Evolutionary conservation across 2,329 filamentous ascomycete genomes (phyloP).

Genomic region (Aspergillus sp.): DNA sequence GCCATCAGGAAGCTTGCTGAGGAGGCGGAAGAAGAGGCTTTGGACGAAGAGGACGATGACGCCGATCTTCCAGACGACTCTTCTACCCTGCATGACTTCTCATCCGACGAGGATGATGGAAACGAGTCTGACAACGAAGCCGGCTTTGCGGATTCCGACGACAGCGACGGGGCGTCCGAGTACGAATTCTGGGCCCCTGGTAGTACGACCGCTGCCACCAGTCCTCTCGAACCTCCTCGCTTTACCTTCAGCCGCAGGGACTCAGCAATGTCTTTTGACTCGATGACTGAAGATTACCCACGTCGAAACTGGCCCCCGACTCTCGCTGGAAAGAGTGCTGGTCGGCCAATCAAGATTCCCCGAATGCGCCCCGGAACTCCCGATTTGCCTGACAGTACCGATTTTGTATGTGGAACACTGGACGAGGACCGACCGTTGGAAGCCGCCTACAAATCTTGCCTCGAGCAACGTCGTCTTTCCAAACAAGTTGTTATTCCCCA

Average conservation of each 20-base stretch:
- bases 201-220: constrained; percentile 50
- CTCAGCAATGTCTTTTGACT: constrained; percentile 57
- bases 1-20: constrained; percentile 80
- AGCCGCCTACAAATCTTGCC: constrained; percentile 82
- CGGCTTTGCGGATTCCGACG: constrained; percentile 69
- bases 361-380: constrained; percentile 69
- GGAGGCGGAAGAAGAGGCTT: constrained; percentile 87
- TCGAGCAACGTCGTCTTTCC: constrained; percentile 75
- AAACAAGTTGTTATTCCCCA: constrained; percentile 86
- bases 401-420: constrained; percentile 97
- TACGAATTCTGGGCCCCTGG: constrained; percentile 63
- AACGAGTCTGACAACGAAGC: constrained; percentile 80
- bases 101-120: constrained; percentile 61
- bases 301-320: constrained; percentile 31
- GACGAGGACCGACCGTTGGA: constrained; percentile 96
- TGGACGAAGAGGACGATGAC: constrained; percentile 64
- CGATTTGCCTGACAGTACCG: constrained; percentile 92
- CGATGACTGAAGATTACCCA: constrained; percentile 36
- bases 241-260: constrained; percentile 46
- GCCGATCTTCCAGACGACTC: constrained; percentile 63
- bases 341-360: constrained; percentile 43
- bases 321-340: constrained; percentile 26
- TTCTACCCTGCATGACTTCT: constrained; percentile 52
- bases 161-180: constrained; percentile 64
- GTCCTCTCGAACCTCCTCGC: constrained; percentile 52